Percentiles rank a stretch among this genome's conserved stretches.
Conservation (phyloP, 139 green algal genomes). For the Chlorella sp. region DNA sequence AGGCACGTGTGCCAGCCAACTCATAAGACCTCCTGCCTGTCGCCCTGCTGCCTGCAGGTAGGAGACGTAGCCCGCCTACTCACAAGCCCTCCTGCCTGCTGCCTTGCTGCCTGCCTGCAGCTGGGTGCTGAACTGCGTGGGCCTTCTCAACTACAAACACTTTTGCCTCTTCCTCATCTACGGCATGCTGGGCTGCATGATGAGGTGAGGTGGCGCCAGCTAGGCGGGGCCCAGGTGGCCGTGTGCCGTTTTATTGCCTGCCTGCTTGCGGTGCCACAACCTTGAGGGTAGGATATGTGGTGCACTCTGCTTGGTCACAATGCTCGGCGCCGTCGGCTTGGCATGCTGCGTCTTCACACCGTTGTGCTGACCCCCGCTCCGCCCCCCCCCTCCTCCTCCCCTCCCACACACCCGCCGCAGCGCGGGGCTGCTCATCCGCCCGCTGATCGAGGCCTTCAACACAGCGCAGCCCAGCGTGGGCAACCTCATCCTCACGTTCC, state of each 20-base stretch:
- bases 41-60: background rate
- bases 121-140: slow-evolving; percentile 94
- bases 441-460: slow-evolving; percentile 71
- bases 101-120: background rate
- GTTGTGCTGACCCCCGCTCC: background rate
- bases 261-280: too few relatives aligned
- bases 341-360: background rate
- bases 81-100: background rate
- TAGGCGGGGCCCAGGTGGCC: background rate
- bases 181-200: slow-evolving; percentile 57
- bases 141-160: slow-evolving; percentile 95
- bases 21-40: background rate
- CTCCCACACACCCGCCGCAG: background rate
- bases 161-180: slow-evolving; percentile 95
- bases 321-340: background rate
- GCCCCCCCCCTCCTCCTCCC: too few relatives aligned
- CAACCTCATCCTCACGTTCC: slow-evolving; percentile 32
- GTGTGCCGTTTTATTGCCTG: too few relatives aligned
- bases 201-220: slow-evolving; percentile 44
- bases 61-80: too few relatives aligned
- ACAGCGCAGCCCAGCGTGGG: background rate
- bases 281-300: too few relatives aligned
- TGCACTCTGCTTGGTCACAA: background rate
- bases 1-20: too few relatives aligned
- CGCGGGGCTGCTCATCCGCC: slow-evolving; percentile 41